Evolutionary conservation across 495 filamentous ascomycete genomes (phyloP).

Genomic region (Terfezia claveryi): DNA sequence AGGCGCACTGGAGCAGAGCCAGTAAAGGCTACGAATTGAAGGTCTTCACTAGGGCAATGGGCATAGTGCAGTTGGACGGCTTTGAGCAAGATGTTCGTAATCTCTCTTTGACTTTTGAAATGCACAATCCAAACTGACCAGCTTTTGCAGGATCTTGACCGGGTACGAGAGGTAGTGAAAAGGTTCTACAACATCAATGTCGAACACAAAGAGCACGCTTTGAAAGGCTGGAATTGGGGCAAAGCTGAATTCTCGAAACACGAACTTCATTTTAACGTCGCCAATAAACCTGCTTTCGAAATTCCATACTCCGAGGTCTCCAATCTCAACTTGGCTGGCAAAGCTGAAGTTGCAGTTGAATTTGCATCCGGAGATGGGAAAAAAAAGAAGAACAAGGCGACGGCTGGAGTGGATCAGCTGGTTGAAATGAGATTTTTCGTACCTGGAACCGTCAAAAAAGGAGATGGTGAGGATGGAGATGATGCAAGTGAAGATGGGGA

Average conservation of each 20-base stretch:
- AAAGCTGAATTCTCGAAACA: constrained; percentile 92
- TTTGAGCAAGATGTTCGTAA: constrained; percentile 63
- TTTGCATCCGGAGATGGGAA: constrained; percentile 73
- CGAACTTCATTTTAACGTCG: constrained; percentile 88
- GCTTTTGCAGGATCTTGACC: constrained; percentile 57
- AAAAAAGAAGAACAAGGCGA: constrained; percentile 80
- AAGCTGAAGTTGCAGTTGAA: constrained; percentile 93
- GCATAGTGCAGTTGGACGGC: constrained; percentile 82
- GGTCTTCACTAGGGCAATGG: constrained; percentile 57
- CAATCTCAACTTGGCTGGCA: constrained; percentile 92
- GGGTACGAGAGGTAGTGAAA: constrained; percentile 76
- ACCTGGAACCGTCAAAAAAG: constrained; percentile 70
- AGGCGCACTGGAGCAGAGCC: constrained; percentile 87
- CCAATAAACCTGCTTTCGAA: constrained; percentile 92
- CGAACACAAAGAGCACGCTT: constrained; percentile 75
- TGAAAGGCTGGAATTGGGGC: constrained; percentile 99
- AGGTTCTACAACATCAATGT: constrained; percentile 87
- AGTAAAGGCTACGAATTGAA: constrained; percentile 84
- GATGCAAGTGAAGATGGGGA: constrained; percentile 42
- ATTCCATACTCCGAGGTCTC: constrained; percentile 93
- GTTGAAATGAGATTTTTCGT: constrained; percentile 99
- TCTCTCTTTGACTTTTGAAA: not conserved
- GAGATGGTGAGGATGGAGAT: constrained; percentile 52
- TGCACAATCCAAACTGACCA: constrained; percentile 2
- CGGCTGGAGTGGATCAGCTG: constrained; percentile 71